Conservation (phyloP, 2,329 filamentous ascomycete species). For the Cordyceps tenuipes region DNA sequence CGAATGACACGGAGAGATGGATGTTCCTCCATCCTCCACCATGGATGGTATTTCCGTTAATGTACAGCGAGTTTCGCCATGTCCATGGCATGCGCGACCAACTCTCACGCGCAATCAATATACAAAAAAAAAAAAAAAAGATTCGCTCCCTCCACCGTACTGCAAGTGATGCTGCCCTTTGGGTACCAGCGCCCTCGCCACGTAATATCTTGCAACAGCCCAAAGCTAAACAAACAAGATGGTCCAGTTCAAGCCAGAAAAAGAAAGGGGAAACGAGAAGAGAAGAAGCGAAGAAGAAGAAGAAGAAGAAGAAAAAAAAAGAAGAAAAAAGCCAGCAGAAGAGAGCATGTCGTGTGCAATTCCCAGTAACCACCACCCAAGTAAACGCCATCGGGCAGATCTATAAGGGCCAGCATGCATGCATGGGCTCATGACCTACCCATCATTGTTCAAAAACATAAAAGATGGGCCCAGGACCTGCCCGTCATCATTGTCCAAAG, state of each 20-base stretch:
- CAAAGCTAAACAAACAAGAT: background rate
- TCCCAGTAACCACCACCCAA: background rate
- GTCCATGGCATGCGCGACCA: background rate
- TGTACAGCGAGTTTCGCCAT: slow-evolving; percentile 6
- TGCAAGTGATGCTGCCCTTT: slow-evolving; percentile 7
- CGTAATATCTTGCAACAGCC: background rate
- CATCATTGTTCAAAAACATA: too few relatives aligned
- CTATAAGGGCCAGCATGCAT: slow-evolving; percentile 1
- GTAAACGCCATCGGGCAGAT: slow-evolving; percentile 5
- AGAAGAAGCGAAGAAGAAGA: too few relatives aligned
- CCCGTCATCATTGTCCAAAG: background rate
- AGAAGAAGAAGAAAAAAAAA: too few relatives aligned
- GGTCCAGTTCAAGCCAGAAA: background rate
- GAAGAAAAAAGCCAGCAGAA: too few relatives aligned
- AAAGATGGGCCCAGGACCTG: too few relatives aligned
- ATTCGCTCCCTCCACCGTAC: background rate
- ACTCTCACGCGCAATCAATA: slow-evolving; percentile 1
- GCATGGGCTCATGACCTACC: background rate
- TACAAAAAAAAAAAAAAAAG: too few relatives aligned
- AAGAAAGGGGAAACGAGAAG: too few relatives aligned
- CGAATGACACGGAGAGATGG: background rate
- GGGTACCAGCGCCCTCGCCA: slow-evolving; percentile 7
- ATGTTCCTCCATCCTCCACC: background rate
- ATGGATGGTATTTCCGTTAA: slow-evolving; percentile 5
- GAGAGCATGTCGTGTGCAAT: background rate